Evolutionary conservation across 768 basidiomycete genomes (phyloP), one percentile per base, ranked within the genome.

Genomic region (Dioszegia aurantiaca): DNA sequence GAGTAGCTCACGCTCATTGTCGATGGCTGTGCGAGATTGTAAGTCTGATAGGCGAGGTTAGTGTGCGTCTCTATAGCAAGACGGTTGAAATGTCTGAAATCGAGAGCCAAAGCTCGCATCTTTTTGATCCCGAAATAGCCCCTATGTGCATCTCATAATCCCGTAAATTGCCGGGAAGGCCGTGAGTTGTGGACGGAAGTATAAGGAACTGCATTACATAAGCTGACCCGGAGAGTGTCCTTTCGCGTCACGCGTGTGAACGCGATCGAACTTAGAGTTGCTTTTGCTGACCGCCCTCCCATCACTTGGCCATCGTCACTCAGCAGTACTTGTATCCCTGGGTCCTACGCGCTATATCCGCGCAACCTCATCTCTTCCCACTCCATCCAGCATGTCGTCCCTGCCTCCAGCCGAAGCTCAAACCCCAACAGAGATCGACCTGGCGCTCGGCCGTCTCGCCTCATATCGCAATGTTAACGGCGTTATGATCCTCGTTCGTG

Each of bases 401-500:
- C 14, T 4, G 41, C 52, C n/a, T 33, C 24, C 17, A 30, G 1
- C 19, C n/a, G 8, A 4, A 2, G 3, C 8, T 19, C 28, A 49
- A 14, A 40, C 56, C 77, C 81, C 87, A 12, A 84, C 87, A n/a
- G 89, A 90, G 68, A 83, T 92, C 47, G 90, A 91, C 74, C 83
- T 86, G 62, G 91, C 86, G 0, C 81, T 93, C 12, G 76, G 85
- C 0, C 77, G 86, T 61, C 81, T 94, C 52, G 86, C 89, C 1
- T 82, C 87, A 4, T 88, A 93, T 70, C 83, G 88, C 17, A 86
- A 88, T 19, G 90, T 93, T 3, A 83, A 90, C 5, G 90, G 91
- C 1, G 92, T 92, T 73, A 82, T 94, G 69, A 82, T 93, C 0
- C 80, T 93, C 30, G 86, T 89, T 2, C 82, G 89, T 3, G 40